phyloP scores from a whole-genome alignment of 139 green algal genomes.

The Desmodesmus armatus region DNA sequence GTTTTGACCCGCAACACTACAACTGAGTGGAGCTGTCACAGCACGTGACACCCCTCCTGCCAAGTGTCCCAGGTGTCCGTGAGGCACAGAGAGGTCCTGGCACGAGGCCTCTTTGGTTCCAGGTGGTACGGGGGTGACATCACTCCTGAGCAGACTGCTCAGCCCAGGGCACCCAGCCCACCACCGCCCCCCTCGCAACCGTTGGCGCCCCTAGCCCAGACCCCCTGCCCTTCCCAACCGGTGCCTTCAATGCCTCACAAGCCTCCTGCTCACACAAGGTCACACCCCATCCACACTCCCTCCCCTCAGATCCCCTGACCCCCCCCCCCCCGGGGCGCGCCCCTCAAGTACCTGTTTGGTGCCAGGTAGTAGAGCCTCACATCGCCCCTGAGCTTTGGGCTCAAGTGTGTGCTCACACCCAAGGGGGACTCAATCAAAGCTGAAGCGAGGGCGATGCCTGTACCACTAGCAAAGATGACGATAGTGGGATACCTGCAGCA shows the following conservation, averaged over 20 bases:
- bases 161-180: too few relatives aligned
- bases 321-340: neutral
- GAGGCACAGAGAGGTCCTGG: neutral
- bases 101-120: neutral
- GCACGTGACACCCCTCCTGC: conserved; percentile 44
- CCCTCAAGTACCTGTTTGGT: conserved; percentile 15
- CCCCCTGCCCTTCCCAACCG: too few relatives aligned
- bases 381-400: conserved; percentile 61
- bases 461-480: conserved; percentile 54
- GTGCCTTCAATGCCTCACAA: too few relatives aligned
- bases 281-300: too few relatives aligned
- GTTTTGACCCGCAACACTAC: too few relatives aligned
- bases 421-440: conserved; percentile 73
- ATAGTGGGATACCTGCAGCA: conserved; percentile 43
- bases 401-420: conserved; percentile 62
- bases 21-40: neutral
- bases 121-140: too few relatives aligned
- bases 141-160: too few relatives aligned
- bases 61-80: conserved; percentile 61
- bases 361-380: conserved; percentile 87
- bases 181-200: too few relatives aligned
- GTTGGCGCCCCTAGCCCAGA: too few relatives aligned
- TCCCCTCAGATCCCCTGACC: neutral
- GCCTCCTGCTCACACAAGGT: too few relatives aligned
- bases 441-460: conserved; percentile 73